Conservation (phyloP, 2,329 filamentous ascomycete genomes). For the Hortaea sp. region DNA sequence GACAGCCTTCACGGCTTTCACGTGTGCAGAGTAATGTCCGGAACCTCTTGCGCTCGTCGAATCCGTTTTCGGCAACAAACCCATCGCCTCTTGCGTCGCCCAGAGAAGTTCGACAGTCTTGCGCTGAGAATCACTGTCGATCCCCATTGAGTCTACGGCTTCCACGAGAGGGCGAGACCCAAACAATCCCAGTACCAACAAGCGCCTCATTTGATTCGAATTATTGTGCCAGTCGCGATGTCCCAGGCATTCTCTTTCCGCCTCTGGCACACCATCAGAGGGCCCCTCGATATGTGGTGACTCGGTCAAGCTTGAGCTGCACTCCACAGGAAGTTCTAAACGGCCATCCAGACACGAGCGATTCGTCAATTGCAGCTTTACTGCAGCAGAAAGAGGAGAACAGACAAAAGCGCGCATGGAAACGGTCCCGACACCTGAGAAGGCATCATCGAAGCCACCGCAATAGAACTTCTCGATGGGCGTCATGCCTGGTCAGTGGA, state of each 20-base stretch:
- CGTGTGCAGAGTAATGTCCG: conserved; percentile 26
- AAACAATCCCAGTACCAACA: conserved; percentile 8
- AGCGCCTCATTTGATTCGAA: conserved; percentile 8
- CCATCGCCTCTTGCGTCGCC: conserved; percentile 1
- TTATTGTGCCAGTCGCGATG: conserved; percentile 1
- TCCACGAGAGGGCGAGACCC: not conserved
- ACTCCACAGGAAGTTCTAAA: conserved; percentile 18
- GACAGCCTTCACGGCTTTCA: conserved; percentile 15
- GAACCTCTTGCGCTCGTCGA: conserved; percentile 17
- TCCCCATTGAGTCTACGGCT: conserved; percentile 3
- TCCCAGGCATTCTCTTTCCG: conserved; percentile 12
- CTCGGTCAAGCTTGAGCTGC: conserved; percentile 19
- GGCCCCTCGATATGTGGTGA: conserved; percentile 12
- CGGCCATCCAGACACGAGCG: conserved; percentile 22
- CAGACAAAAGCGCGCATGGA: conserved; percentile 15
- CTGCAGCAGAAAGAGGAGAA: conserved; percentile 16
- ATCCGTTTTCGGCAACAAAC: conserved; percentile 16
- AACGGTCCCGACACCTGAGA: conserved; percentile 6
- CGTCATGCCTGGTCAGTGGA: conserved; percentile 16
- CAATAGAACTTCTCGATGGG: not conserved
- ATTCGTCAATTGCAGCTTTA: conserved; percentile 16
- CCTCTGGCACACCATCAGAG: conserved; percentile 10
- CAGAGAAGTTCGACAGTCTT: conserved; percentile 2
- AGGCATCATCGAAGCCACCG: conserved; percentile 3
- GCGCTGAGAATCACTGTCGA: conserved; percentile 3